phyloP scores from a whole-genome alignment of 2,329 filamentous ascomycete species.

The Calonectria pseudoturangicola region DNA sequence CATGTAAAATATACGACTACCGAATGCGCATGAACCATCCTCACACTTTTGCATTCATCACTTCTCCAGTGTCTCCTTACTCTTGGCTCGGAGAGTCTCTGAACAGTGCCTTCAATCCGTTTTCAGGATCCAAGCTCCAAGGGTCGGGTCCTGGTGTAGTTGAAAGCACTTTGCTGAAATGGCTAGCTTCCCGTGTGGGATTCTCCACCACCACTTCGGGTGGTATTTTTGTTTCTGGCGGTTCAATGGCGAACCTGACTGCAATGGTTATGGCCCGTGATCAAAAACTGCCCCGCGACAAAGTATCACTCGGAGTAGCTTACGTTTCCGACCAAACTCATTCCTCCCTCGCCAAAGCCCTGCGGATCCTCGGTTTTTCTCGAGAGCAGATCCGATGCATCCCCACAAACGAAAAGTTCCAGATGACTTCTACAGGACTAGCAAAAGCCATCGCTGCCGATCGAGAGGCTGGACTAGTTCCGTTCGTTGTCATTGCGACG shows the following conservation, averaged over 20 bases:
- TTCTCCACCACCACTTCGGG: not conserved
- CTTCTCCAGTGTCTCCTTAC: not conserved
- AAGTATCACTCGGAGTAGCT: not conserved
- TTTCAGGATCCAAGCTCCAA: not conserved
- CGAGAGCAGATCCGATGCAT: not conserved
- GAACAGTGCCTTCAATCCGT: not conserved
- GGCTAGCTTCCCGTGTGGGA: not conserved
- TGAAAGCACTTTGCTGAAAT: not conserved
- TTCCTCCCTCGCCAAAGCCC: slow-evolving; percentile 2
- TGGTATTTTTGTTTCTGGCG: not conserved
- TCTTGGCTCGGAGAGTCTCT: slow-evolving; percentile 7
- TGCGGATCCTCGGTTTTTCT: not conserved
- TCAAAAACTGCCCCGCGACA: not conserved
- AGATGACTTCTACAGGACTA: not conserved
- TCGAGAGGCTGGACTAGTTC: not conserved
- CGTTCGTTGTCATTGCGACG: not conserved
- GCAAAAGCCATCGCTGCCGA: not conserved
- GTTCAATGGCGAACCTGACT: slow-evolving; percentile 6
- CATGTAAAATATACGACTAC: slow-evolving; percentile 5
- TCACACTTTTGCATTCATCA: slow-evolving; percentile 1
- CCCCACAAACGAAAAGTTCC: not conserved
- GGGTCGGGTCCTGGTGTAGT: not conserved
- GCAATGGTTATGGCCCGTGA: not conserved
- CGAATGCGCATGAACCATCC: slow-evolving; percentile 17
- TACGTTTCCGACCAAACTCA: slow-evolving; percentile 3